phyloP scores from a whole-genome alignment of 345 rosid species.

The Ceriops decandra region DNA sequence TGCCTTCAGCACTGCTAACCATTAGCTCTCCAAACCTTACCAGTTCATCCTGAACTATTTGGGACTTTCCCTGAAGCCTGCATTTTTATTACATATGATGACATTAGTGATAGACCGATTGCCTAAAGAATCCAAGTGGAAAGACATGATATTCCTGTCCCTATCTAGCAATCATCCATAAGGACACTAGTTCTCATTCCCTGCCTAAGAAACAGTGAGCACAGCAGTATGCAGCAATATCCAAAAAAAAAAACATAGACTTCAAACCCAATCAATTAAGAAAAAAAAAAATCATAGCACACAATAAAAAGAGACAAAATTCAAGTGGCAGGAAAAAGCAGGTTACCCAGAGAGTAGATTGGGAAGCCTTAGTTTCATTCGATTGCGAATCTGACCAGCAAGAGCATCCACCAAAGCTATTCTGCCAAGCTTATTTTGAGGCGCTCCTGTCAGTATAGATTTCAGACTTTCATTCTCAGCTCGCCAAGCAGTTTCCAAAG shows the following conservation, averaged over 20 bases:
- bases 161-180: background rate
- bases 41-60: conserved; percentile 79
- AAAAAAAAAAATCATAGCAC: background rate
- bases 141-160: background rate
- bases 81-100: background rate
- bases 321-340: conserved; percentile 1
- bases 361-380: conserved; percentile 94
- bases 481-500: conserved; percentile 99
- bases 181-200: background rate
- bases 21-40: conserved; percentile 84
- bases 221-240: background rate
- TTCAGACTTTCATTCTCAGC: conserved; percentile 92
- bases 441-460: conserved; percentile 76
- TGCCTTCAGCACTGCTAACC: conserved; percentile 85
- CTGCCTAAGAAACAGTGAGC: background rate
- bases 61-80: conserved; percentile 96
- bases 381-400: conserved; percentile 84
- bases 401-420: conserved; percentile 85
- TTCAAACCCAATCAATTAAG: background rate
- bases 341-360: conserved; percentile 87
- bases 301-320: background rate
- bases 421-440: conserved; percentile 91
- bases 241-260: background rate
- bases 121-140: background rate
- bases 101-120: conserved; percentile 1